These are phyloP conservation scores for Moniliophthora roreri DNA, from an alignment of 1,284 basidiomycete genomes.

Conservation along the genomic window DNA sequence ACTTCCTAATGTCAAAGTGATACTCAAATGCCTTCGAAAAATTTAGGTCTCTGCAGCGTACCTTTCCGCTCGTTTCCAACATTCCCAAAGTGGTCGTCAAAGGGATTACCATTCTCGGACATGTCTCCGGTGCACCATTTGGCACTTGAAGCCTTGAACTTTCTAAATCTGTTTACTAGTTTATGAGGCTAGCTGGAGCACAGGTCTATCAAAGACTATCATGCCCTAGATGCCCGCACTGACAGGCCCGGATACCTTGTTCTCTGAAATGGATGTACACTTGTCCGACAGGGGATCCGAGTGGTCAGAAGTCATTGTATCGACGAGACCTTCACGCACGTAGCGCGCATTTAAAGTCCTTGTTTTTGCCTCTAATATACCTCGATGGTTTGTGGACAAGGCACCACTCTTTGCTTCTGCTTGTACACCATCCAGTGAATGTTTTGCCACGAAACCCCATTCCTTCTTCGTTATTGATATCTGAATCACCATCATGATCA, in stretches of 20 bases:
- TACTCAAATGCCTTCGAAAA: too few relatives aligned
- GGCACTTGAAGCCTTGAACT: not conserved
- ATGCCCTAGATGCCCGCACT: not conserved
- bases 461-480: not conserved
- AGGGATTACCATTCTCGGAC: slow-evolving; percentile 8
- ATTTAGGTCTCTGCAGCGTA: too few relatives aligned
- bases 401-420: not conserved
- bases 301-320: not conserved
- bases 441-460: slow-evolving; percentile 2
- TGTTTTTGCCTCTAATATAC: slow-evolving; percentile 11
- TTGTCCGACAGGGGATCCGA: slow-evolving; percentile 7
- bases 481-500: slow-evolving; percentile 15
- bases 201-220: not conserved
- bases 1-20: too few relatives aligned
- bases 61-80: too few relatives aligned
- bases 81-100: not conserved
- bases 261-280: slow-evolving; percentile 13
- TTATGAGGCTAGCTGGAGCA: slow-evolving; percentile 8
- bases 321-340: not conserved
- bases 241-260: slow-evolving; percentile 9
- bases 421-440: slow-evolving; percentile 3
- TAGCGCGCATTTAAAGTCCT: slow-evolving; percentile 8
- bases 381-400: not conserved
- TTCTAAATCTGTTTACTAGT: slow-evolving; percentile 12
- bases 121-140: not conserved